Conservation (phyloP, 148 eudicot genomes). For the Arbutus unedo region DNA sequence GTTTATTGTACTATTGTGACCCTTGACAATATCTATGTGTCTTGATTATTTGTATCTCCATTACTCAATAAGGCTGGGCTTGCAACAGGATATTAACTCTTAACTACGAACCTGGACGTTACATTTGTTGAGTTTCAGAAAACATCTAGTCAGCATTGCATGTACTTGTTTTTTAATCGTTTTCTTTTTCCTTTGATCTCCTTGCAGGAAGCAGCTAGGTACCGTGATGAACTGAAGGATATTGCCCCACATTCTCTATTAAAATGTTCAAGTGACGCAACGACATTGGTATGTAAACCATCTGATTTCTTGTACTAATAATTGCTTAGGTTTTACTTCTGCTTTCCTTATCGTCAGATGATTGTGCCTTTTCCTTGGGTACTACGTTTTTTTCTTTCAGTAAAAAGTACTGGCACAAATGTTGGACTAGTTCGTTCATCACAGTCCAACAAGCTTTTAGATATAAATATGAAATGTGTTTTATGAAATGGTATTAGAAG, state of each 20-base stretch:
- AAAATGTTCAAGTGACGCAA: conserved; percentile 91
- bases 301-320: neutral
- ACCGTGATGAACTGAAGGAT: conserved; percentile 79
- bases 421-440: neutral
- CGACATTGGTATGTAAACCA: conserved; percentile 65
- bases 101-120: neutral
- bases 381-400: neutral
- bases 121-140: neutral
- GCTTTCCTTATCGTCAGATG: neutral
- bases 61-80: neutral
- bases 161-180: neutral
- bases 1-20: neutral
- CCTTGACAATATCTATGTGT: neutral
- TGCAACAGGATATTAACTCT: neutral
- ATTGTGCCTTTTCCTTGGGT: neutral
- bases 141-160: neutral
- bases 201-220: conserved; percentile 79
- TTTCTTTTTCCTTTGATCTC: neutral
- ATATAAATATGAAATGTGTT: neutral
- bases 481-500: neutral
- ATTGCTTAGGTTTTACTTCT: neutral
- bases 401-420: neutral
- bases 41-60: neutral
- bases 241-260: conserved; percentile 84
- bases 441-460: neutral